A percentile compares a stretch with the other conserved stretches of the same genome.
phyloP scores from a whole-genome alignment of 768 basidiomycete species.

The Mrakia frigida region DNA sequence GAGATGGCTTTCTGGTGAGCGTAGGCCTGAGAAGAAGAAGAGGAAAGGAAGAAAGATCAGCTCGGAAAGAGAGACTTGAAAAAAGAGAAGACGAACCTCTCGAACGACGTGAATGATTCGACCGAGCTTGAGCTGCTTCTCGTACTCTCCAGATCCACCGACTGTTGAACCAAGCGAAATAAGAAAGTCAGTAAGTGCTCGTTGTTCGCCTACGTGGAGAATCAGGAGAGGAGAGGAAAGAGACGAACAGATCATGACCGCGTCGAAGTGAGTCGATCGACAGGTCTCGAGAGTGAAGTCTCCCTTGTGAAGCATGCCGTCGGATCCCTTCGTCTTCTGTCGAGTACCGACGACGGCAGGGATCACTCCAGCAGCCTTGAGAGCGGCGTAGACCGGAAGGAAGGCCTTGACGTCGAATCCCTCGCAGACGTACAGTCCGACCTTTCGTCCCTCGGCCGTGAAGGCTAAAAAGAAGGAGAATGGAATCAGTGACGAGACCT shows the following conservation, averaged over 20 bases:
- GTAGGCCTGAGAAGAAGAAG: constrained; percentile 50
- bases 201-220: not conserved
- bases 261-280: constrained; percentile 79
- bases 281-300: constrained; percentile 57
- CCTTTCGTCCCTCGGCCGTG: constrained; percentile 52
- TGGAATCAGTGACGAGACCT: no score
- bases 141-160: constrained; percentile 56
- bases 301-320: constrained; percentile 46
- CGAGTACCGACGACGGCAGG: constrained; percentile 20
- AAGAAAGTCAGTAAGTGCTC: not conserved
- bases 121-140: constrained; percentile 60
- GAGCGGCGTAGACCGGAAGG: constrained; percentile 51
- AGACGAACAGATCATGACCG: constrained; percentile 64
- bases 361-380: constrained; percentile 25
- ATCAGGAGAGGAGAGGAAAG: no score
- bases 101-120: constrained; percentile 74
- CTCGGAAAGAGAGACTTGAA: not conserved
- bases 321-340: constrained; percentile 36
- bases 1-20: constrained; percentile 80
- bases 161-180: constrained; percentile 37
- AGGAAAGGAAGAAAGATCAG: no score
- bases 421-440: constrained; percentile 71
- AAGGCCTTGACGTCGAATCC: constrained; percentile 70
- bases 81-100: constrained; percentile 46
- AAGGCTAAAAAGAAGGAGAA: constrained; percentile 32